Percentiles rank a stretch among this genome's conserved stretches.
Evolutionary conservation across 2,329 filamentous ascomycete species (phyloP).

Genomic region (Ophiostoma perfectum): DNA sequence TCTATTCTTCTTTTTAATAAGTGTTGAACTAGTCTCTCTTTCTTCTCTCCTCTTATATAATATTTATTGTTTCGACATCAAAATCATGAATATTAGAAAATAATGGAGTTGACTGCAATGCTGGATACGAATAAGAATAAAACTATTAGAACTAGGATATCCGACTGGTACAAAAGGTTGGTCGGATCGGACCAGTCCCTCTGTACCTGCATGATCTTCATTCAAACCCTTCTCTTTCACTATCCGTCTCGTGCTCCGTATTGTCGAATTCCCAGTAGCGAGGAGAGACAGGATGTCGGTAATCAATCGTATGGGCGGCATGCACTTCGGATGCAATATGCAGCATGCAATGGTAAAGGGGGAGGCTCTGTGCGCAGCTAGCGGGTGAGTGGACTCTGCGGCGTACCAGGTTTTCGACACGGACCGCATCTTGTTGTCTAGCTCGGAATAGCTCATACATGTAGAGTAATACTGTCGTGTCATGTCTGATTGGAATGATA

Average conservation of each 20-base stretch:
- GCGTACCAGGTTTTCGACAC: neutral
- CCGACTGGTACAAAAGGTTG: neutral
- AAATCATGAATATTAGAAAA: too few species aligned
- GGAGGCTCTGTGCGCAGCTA: slow-evolving; percentile 13
- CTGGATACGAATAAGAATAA: neutral
- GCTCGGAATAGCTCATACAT: too few species aligned
- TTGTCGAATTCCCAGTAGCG: neutral
- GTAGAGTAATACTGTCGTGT: neutral
- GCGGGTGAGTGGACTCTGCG: neutral
- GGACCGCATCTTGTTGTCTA: slow-evolving; percentile 4
- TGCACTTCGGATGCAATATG: too few species aligned
- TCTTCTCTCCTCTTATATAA: too few species aligned
- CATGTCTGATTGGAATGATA: neutral
- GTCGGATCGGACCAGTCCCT: neutral
- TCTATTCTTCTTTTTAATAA: too few species aligned
- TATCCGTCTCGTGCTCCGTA: neutral
- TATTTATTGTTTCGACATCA: too few species aligned
- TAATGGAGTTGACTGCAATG: too few species aligned
- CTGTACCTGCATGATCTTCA: slow-evolving; percentile 4
- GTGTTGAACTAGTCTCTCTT: too few species aligned
- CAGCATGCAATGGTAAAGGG: neutral
- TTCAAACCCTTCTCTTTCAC: slow-evolving; percentile 2
- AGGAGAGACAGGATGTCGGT: too few species aligned
- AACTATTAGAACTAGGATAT: too few species aligned
- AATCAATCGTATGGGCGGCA: too few species aligned